Conservation (phyloP, 1,139 yeast species). For the Oligophagozyma castellii region DNA sequence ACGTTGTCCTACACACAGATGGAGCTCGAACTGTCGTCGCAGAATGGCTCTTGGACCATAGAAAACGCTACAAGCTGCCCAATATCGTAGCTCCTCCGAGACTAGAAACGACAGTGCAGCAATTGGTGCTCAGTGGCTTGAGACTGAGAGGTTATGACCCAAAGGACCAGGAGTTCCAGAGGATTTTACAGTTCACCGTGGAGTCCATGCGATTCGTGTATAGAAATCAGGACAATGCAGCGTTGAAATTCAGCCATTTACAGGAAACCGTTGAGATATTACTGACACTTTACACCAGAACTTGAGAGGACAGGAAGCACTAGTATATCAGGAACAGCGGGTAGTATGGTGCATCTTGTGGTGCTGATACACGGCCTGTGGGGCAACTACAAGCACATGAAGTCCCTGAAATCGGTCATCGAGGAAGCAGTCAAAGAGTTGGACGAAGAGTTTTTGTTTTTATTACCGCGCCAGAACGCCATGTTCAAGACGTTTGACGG, state of each 20-base stretch:
- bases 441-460: conserved; percentile 32
- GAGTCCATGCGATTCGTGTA: conserved; percentile 22
- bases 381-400: conserved; percentile 72
- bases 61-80: conserved; percentile 3
- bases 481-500: conserved; percentile 82
- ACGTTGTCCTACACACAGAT: conserved; percentile 4
- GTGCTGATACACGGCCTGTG: conserved; percentile 81
- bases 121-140: conserved; percentile 17
- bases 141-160: conserved; percentile 21
- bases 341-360: conserved; percentile 42
- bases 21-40: too few species aligned
- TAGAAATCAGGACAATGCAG: conserved; percentile 11
- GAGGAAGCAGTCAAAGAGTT: conserved; percentile 31
- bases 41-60: too few species aligned
- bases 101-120: conserved; percentile 6
- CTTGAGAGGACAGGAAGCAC: conserved; percentile 7
- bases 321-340: too few species aligned
- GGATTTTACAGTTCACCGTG: conserved; percentile 18
- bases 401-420: conserved; percentile 41
- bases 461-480: conserved; percentile 59
- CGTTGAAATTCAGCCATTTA: conserved; percentile 6
- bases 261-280: conserved; percentile 20
- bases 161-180: conserved; percentile 15
- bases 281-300: conserved; percentile 14
- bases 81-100: conserved; percentile 2